A percentile compares a stretch with the other conserved stretches of the same genome.
phyloP scores from a whole-genome alignment of 192 early-diverging fungal species.

The Phlyctochytrium arcticum region DNA sequence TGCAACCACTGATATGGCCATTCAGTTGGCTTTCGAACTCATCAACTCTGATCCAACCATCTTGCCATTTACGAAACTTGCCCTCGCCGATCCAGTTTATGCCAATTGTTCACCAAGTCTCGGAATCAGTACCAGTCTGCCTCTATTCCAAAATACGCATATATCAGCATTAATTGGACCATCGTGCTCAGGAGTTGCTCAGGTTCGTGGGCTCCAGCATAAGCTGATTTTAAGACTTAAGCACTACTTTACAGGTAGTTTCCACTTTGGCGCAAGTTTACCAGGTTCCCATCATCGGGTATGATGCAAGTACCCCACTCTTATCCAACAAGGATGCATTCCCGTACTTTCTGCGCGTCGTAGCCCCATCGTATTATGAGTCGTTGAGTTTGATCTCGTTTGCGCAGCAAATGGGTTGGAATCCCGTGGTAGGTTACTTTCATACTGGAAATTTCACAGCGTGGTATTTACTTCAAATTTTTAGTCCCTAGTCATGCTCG shows the following conservation, averaged over 20 bases:
- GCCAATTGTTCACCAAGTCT: too few relatives aligned
- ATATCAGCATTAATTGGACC: too few relatives aligned
- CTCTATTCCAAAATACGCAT: too few relatives aligned
- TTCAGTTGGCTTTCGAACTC: background rate
- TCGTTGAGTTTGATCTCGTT: background rate
- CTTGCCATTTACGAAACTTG: too few relatives aligned
- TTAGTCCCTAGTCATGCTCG: background rate
- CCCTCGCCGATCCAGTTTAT: too few relatives aligned
- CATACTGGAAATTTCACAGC: background rate
- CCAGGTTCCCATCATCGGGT: background rate
- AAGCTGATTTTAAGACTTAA: too few relatives aligned
- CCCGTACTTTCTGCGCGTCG: background rate
- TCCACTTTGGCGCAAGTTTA: background rate
- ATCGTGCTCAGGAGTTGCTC: background rate
- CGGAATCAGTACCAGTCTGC: too few relatives aligned
- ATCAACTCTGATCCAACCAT: background rate
- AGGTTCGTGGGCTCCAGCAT: background rate
- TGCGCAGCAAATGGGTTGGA: background rate
- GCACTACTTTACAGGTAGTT: background rate
- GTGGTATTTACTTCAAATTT: background rate
- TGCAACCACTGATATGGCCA: background rate
- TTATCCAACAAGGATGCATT: background rate
- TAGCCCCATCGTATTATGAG: background rate
- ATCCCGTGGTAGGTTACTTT: background rate
- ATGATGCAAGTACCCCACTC: background rate